These are phyloP conservation scores for Ophiocordyceps polyrhachis-furcata DNA, from an alignment of 2,329 filamentous ascomycete genomes.

Conservation along the genomic window DNA sequence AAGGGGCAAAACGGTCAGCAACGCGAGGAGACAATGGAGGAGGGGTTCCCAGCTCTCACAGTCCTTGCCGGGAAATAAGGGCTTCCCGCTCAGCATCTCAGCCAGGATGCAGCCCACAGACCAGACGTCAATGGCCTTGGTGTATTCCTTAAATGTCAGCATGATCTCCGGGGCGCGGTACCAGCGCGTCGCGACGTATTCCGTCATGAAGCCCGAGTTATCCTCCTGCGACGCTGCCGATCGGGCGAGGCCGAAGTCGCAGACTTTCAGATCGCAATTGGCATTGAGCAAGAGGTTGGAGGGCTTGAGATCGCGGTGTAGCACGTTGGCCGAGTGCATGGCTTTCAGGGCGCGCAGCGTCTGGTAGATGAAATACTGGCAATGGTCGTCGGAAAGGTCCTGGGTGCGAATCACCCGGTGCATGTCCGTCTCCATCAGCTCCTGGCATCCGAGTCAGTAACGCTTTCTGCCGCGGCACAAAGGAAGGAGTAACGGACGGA, in stretches of 20 bases:
- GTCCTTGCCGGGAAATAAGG: conserved; percentile 94
- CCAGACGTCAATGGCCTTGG: conserved; percentile 98
- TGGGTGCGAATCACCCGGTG: conserved; percentile 97
- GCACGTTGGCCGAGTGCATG: conserved; percentile 97
- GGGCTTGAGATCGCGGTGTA: conserved; percentile 93
- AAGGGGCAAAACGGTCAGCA: background rate
- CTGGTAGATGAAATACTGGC: conserved; percentile 99
- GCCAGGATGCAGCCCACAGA: conserved; percentile 95
- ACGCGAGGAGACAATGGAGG: background rate
- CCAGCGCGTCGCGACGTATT: conserved; percentile 99
- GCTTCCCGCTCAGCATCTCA: conserved; percentile 98
- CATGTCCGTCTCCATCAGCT: conserved; percentile 99
- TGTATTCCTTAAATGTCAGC: conserved; percentile 99
- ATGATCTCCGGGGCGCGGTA: conserved; percentile 98
- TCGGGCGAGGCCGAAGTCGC: conserved; percentile 89
- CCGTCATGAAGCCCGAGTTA: conserved; percentile 99
- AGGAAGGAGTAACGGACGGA: conserved; percentile 20
- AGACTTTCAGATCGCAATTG: conserved; percentile 98
- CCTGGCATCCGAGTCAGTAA: conserved; percentile 29
- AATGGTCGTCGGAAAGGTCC: conserved; percentile 96
- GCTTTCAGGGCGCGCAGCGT: conserved; percentile 93
- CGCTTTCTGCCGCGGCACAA: background rate
- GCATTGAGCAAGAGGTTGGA: conserved; percentile 94
- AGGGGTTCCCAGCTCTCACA: conserved; percentile 38
- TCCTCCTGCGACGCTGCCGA: conserved; percentile 95